A percentile compares a stretch with the other conserved stretches of the same genome.
Evolutionary conservation across 495 filamentous ascomycete species (phyloP).

Genomic region (Hypoxylon subgilvum): DNA sequence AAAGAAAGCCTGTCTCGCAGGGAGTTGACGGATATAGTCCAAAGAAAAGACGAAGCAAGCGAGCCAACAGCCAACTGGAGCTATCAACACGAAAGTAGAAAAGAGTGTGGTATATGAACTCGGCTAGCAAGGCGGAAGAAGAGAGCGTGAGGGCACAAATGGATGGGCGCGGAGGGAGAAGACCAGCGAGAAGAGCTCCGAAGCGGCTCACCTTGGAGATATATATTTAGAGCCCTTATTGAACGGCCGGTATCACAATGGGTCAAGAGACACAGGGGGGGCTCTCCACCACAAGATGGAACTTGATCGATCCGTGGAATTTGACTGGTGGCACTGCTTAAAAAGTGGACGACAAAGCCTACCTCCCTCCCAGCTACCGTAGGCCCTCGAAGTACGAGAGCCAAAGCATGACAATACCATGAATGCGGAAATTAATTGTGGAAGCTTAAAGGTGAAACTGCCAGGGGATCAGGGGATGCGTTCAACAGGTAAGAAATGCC

Average conservation of each 20-base stretch:
- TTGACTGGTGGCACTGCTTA: conserved; percentile 24
- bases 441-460: conserved; percentile 31
- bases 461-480: neutral
- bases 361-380: neutral
- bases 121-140: conserved; percentile 40
- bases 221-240: conserved; percentile 42
- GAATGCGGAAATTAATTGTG: conserved; percentile 35
- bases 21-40: conserved; percentile 20
- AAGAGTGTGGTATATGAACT: conserved; percentile 42
- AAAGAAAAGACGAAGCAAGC: conserved; percentile 34
- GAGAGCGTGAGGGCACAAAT: conserved; percentile 29
- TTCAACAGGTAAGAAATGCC: conserved; percentile 1
- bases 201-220: conserved; percentile 36
- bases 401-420: conserved; percentile 20
- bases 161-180: conserved; percentile 30
- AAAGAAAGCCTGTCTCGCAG: conserved; percentile 42
- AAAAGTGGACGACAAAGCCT: conserved; percentile 28
- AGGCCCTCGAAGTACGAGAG: neutral
- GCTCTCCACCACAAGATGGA: conserved; percentile 17
- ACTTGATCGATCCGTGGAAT: conserved; percentile 30
- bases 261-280: neutral
- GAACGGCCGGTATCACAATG: conserved; percentile 15
- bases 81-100: conserved; percentile 32
- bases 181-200: conserved; percentile 20
- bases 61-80: conserved; percentile 20